These are phyloP conservation scores for Hyphopichia pseudoburtonii DNA, from an alignment of 1,139 yeast species.

Conservation along the genomic window DNA sequence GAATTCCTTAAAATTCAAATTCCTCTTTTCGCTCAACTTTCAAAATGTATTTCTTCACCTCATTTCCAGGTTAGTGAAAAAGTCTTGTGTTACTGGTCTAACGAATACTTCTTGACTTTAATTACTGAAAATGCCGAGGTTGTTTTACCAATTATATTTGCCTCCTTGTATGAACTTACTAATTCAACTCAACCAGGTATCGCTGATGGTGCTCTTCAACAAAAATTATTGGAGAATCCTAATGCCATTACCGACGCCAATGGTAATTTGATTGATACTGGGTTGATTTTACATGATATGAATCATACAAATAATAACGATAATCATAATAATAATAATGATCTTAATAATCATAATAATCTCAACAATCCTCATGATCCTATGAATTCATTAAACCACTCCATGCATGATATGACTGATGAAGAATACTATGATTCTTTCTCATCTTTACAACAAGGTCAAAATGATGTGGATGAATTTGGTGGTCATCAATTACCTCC, in stretches of 20 bases:
- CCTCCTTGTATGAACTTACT: slow-evolving; percentile 83
- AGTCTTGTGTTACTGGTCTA: slow-evolving; percentile 90
- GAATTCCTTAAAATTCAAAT: slow-evolving; percentile 92
- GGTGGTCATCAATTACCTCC: slow-evolving; percentile 33
- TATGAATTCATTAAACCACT: slow-evolving; percentile 9
- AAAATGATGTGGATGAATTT: slow-evolving; percentile 23
- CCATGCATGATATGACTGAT: slow-evolving; percentile 34
- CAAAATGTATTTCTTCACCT: slow-evolving; percentile 91
- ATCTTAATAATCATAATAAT: slow-evolving; percentile 9
- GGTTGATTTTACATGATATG: slow-evolving; percentile 30
- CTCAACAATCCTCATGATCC: slow-evolving; percentile 7
- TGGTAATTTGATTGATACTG: slow-evolving; percentile 45
- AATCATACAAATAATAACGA: slow-evolving; percentile 14
- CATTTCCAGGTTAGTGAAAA: slow-evolving; percentile 98
- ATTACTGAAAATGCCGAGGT: slow-evolving; percentile 92
- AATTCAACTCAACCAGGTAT: slow-evolving; percentile 51
- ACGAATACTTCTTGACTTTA: slow-evolving; percentile 86
- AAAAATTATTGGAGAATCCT: slow-evolving; percentile 42
- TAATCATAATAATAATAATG: slow-evolving; percentile 14
- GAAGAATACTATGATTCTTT: slow-evolving; percentile 50
- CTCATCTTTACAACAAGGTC: slow-evolving; percentile 31
- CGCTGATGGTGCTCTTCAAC: slow-evolving; percentile 50
- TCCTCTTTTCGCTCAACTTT: slow-evolving; percentile 89
- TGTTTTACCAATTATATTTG: slow-evolving; percentile 87
- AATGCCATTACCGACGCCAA: slow-evolving; percentile 45